Evolutionary conservation across 805 yeast genomes (phyloP), one percentile per base, ranked within the genome.

Genomic region (Crinitomyces ghanaensis): DNA sequence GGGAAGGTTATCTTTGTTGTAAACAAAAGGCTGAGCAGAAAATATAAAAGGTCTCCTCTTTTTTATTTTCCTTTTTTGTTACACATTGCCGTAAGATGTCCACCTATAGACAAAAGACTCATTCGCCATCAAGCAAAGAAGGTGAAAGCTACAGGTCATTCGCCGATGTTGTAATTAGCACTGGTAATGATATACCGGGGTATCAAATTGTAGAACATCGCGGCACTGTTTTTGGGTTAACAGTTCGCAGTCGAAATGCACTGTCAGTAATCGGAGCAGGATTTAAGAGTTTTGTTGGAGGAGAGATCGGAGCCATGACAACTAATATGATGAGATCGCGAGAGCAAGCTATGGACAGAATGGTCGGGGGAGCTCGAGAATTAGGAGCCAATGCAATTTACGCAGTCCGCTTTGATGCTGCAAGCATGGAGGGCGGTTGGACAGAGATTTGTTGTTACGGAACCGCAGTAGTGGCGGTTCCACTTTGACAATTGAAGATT

Each of bases 101-200:
- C n/a, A n/a, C n/a, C n/a, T n/a, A n/a, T n/a, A n/a, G n/a, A n/a
- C n/a, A n/a, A n/a, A n/a, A n/a, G n/a, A n/a, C n/a, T n/a, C n/a
- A n/a, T n/a, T n/a, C n/a, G n/a, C n/a, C n/a, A n/a, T n/a, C n/a
- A n/a, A n/a, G n/a, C n/a, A n/a, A n/a, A n/a, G n/a, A n/a, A n/a
- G n/a, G n/a, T n/a, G n/a, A n/a, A n/a, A n/a, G n/a, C n/a, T n/a
- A n/a, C n/a, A n/a, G n/a, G n/a, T n/a, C n/a, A n/a, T n/a, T n/a
- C n/a, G n/a, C 30, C 19, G 35, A 33, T 9, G 33, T 44, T n/a
- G 20, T 42, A 14, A 20, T 43, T n/a, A 28, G 41, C 13, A 43
- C 48, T 5, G 46, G 38, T 12, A 39, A 43, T 27, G 45, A 41
- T 26, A 25, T 44, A 18, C 48, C 48, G 5, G 45, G 45, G 17